A percentile compares a stretch with the other conserved stretches of the same genome.
Evolutionary conservation across 106 monocot genomes (phyloP).

Genomic region (Dendrobium officinale): DNA sequence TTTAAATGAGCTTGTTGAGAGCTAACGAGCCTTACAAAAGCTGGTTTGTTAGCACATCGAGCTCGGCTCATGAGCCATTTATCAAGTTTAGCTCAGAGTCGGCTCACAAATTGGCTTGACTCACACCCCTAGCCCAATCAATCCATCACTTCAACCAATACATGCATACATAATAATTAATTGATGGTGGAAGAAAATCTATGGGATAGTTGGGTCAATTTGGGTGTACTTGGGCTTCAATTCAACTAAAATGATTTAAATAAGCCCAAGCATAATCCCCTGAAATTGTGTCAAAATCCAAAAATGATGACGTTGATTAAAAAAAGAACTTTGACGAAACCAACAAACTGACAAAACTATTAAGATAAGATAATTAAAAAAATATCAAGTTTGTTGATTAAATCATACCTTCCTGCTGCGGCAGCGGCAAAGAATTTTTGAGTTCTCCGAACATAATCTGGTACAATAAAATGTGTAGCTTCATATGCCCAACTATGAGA

Average conservation of each 20-base stretch:
- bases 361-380: neutral
- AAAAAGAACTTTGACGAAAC: neutral
- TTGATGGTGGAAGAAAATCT: neutral
- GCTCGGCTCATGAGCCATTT: too few species aligned
- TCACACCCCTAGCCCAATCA: neutral
- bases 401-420: slow-evolving; percentile 80
- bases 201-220: neutral
- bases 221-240: neutral
- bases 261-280: neutral
- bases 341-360: neutral
- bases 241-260: neutral
- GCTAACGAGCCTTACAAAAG: too few species aligned
- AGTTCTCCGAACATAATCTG: slow-evolving; percentile 72
- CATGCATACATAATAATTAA: neutral
- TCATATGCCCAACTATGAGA: slow-evolving; percentile 88
- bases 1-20: too few species aligned
- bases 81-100: too few species aligned
- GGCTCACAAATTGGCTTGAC: too few species aligned
- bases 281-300: neutral
- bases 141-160: neutral
- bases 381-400: neutral
- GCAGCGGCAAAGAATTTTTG: slow-evolving; percentile 98
- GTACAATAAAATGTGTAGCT: slow-evolving; percentile 87
- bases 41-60: too few species aligned
- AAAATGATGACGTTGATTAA: neutral